Evolutionary conservation across 2,329 filamentous ascomycete species (phyloP).

Genomic region (Capronia epimyces): DNA sequence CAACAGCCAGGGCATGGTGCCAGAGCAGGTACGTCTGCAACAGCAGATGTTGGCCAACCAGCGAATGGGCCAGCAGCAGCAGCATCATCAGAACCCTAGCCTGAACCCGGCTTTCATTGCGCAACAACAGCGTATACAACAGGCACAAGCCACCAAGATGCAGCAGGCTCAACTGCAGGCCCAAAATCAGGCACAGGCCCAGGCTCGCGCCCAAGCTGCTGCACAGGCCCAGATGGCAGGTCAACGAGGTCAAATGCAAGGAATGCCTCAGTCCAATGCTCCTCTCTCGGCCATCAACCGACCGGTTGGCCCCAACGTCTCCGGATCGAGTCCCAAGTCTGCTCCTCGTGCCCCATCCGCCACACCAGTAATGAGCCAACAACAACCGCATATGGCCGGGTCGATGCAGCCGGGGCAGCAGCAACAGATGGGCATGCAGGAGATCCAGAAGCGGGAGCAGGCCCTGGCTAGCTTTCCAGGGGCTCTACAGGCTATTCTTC

Average conservation of each 20-base stretch:
- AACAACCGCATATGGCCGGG: slow-evolving; percentile 17
- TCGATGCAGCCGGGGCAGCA: slow-evolving; percentile 18
- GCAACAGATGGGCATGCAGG: slow-evolving; percentile 21
- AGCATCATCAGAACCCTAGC: slow-evolving; percentile 34
- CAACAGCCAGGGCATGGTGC: slow-evolving; percentile 46
- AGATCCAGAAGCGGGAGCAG: slow-evolving; percentile 23
- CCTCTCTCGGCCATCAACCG: slow-evolving; percentile 39
- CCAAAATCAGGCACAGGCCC: slow-evolving; percentile 36
- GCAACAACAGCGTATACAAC: slow-evolving; percentile 43
- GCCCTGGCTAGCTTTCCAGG: slow-evolving; percentile 23
- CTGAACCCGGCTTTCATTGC: slow-evolving; percentile 39
- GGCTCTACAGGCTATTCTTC: slow-evolving; percentile 22
- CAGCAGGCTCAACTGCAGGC: slow-evolving; percentile 39
- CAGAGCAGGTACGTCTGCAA: slow-evolving; percentile 38
- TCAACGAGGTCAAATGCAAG: slow-evolving; percentile 36
- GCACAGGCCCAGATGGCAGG: slow-evolving; percentile 33
- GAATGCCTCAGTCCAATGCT: slow-evolving; percentile 38
- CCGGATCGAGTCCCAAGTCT: slow-evolving; percentile 21
- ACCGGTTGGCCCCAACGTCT: slow-evolving; percentile 34
- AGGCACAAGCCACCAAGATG: slow-evolving; percentile 30
- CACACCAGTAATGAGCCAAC: slow-evolving; percentile 25
- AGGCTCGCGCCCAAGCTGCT: slow-evolving; percentile 38
- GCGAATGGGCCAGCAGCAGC: slow-evolving; percentile 36
- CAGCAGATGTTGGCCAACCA: slow-evolving; percentile 41
- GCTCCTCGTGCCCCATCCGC: slow-evolving; percentile 21